Conservation (phyloP, 495 filamentous ascomycete genomes). For the Xylaria longipes region DNA sequence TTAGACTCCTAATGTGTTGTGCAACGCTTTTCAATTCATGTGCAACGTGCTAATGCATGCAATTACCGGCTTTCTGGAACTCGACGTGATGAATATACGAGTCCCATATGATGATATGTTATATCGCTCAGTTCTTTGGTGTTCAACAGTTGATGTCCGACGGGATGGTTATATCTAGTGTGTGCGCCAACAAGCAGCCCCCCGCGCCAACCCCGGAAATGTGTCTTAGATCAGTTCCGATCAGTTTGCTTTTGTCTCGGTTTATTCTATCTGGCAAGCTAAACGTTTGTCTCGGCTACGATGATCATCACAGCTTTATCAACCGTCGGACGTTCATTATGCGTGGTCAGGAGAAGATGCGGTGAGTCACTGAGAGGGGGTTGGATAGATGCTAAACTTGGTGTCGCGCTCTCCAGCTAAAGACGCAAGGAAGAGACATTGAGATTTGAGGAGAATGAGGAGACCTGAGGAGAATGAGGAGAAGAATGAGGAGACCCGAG, state of each 20-base stretch:
- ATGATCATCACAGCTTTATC: background rate
- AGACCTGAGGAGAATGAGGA: slow-evolving; percentile 8
- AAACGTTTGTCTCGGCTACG: slow-evolving; percentile 1
- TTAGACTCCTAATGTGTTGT: background rate
- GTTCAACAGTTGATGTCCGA: background rate
- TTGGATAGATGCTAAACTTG: background rate
- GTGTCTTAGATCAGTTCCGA: slow-evolving; percentile 9
- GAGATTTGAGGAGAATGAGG: slow-evolving; percentile 4
- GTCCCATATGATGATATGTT: background rate
- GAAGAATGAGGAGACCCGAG: slow-evolving; percentile 9
- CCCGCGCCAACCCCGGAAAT: slow-evolving; percentile 8
- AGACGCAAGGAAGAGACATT: background rate
- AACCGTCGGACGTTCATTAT: background rate
- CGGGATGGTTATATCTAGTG: background rate
- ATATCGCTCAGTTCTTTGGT: background rate
- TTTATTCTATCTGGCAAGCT: slow-evolving; percentile 5
- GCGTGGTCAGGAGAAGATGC: background rate
- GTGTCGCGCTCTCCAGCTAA: background rate
- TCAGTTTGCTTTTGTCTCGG: slow-evolving; percentile 22
- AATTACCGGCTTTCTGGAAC: slow-evolving; percentile 22
- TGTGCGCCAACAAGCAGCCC: background rate
- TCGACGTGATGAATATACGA: background rate
- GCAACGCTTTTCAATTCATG: background rate
- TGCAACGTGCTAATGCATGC: slow-evolving; percentile 1
- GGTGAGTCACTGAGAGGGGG: slow-evolving; percentile 1